Percentiles rank a stretch among this genome's conserved stretches.
Evolutionary conservation across 1,284 basidiomycete species (phyloP).

Genomic region (Tylopilus orsonianus): DNA sequence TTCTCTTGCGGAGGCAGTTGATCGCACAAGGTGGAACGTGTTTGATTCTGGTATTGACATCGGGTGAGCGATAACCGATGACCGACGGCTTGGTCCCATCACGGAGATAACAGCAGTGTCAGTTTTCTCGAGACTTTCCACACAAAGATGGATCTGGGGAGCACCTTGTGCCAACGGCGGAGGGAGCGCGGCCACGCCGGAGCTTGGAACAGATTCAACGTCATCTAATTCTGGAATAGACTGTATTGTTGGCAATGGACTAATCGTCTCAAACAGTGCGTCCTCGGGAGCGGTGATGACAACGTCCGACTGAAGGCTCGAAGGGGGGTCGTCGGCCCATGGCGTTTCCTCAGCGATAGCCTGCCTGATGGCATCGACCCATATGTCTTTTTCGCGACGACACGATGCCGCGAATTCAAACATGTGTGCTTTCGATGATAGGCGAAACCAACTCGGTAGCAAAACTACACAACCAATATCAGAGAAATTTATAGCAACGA

Average conservation of each 20-base stretch:
- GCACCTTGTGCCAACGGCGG: slow-evolving; percentile 2
- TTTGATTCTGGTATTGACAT: slow-evolving; percentile 50
- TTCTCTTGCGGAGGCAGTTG: slow-evolving; percentile 64
- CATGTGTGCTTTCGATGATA: slow-evolving; percentile 65
- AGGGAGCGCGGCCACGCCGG: slow-evolving; percentile 8
- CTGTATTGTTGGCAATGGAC: slow-evolving; percentile 55
- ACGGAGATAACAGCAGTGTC: slow-evolving; percentile 20
- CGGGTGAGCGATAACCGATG: slow-evolving; percentile 55
- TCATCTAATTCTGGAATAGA: slow-evolving; percentile 57
- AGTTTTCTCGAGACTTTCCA: slow-evolving; percentile 15
- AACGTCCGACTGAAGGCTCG: slow-evolving; percentile 52
- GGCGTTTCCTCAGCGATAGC: slow-evolving; percentile 37
- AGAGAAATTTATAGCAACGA: slow-evolving; percentile 8
- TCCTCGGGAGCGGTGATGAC: slow-evolving; percentile 37
- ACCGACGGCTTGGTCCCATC: slow-evolving; percentile 46
- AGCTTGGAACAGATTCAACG: slow-evolving; percentile 22
- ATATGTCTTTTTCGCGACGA: slow-evolving; percentile 78
- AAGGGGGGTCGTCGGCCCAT: slow-evolving; percentile 61
- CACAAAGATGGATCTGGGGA: slow-evolving; percentile 12
- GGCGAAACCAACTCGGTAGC: slow-evolving; percentile 77
- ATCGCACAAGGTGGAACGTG: slow-evolving; percentile 67
- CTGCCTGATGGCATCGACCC: slow-evolving; percentile 69
- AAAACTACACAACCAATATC: slow-evolving; percentile 47
- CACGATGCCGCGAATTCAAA: slow-evolving; percentile 86
- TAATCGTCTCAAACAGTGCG: slow-evolving; percentile 40